Evolutionary conservation across 805 yeast genomes (phyloP).

Genomic region (Yarrowia porcina): DNA sequence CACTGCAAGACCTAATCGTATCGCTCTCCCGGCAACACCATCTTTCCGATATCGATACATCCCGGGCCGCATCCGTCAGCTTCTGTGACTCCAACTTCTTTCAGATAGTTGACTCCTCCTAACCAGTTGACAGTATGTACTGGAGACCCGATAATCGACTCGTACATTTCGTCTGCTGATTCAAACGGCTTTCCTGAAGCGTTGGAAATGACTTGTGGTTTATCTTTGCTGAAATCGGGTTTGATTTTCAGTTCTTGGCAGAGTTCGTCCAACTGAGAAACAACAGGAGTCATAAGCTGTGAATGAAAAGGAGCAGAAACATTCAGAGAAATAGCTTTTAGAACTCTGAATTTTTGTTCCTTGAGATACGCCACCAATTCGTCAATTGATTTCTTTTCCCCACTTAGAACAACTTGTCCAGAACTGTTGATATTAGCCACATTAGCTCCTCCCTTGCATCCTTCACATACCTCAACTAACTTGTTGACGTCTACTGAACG

Average conservation of each 20-base stretch:
- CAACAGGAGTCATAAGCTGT: neutral
- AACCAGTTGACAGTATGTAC: conserved; percentile 12
- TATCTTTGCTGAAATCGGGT: neutral
- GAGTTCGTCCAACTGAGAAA: neutral
- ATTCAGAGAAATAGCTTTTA: conserved; percentile 12
- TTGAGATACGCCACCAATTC: neutral
- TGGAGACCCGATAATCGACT: conserved; percentile 5
- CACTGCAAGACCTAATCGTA: neutral
- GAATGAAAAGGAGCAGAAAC: conserved; percentile 21
- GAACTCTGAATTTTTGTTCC: neutral
- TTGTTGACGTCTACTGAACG: neutral
- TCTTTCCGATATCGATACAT: neutral
- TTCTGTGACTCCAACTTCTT: neutral
- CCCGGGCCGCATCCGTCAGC: conserved; percentile 15
- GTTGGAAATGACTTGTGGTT: conserved; percentile 5
- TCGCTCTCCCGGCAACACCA: conserved; percentile 5
- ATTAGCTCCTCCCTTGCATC: neutral
- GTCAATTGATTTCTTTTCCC: neutral
- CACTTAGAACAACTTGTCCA: conserved; percentile 10
- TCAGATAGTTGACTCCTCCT: neutral
- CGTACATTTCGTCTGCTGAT: neutral
- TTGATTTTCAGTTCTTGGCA: neutral
- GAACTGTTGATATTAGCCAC: conserved; percentile 12
- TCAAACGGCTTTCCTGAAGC: conserved; percentile 13
- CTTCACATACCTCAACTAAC: neutral